phyloP scores from a whole-genome alignment of 306 rosid genomes.

The Gastrolobium bilobum region DNA sequence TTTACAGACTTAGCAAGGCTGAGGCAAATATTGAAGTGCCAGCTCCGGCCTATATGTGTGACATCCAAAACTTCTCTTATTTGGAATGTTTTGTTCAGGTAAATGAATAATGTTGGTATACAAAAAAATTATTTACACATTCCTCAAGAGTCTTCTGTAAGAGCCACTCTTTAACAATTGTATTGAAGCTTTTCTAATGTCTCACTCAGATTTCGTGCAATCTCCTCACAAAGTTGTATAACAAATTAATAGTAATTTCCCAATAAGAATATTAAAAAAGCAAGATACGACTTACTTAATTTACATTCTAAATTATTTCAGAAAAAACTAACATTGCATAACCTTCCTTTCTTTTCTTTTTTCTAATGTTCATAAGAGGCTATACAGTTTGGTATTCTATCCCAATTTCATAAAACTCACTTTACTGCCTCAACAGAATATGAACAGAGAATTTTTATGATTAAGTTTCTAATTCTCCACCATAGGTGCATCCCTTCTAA shows the following conservation, averaged over 20 bases:
- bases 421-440: neutral
- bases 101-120: neutral
- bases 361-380: neutral
- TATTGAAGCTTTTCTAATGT: too few species aligned
- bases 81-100: neutral
- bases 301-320: neutral
- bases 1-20: neutral
- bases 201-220: neutral
- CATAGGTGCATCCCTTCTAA: neutral
- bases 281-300: neutral
- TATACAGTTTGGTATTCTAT: too few species aligned
- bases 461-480: neutral
- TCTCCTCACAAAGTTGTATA: neutral
- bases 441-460: neutral
- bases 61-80: neutral
- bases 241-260: neutral
- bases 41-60: neutral
- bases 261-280: neutral
- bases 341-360: neutral
- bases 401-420: too few species aligned
- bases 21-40: neutral
- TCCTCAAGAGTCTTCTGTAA: too few species aligned
- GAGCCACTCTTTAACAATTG: too few species aligned
- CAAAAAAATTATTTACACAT: too few species aligned
- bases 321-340: neutral